Base-by-base conservation (phyloP, 768 basidiomycete genomes). In the Mycena maculata region DNA sequence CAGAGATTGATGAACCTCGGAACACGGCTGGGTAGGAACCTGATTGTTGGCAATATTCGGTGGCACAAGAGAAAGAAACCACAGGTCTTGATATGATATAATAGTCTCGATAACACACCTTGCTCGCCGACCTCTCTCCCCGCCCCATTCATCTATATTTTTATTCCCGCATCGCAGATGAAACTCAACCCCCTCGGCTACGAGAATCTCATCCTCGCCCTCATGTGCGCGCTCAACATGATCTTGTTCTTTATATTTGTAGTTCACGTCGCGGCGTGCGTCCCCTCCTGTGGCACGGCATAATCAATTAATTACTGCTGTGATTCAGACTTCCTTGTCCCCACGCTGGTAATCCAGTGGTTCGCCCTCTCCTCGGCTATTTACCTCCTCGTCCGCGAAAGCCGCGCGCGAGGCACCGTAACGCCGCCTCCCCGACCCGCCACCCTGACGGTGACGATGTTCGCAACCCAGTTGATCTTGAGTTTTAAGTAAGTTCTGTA, bases 371-470 rank as follows among this genome's bases (percentile, higher is more conserved):
- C 63, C 8, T 13, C 54, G 1, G 41, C 3, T 15, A 11, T 58
- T 6, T 60, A 68, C 41, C 56, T 68, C 23, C 30, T 68, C 16
- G 61, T 56, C 36, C 63, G 57, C 27, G 55, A 49, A 25, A 56
- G 65, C 36, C 45, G 60, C n/a, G 6, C 20, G 4, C 59, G 39
- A 10, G 27, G 57, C 9, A 31, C 49, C 7, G 57, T 49, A n/a
- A n/a, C n/a, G n/a, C n/a, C n/a, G n/a, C n/a, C n/a, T n/a, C n/a
- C n/a, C 28, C 50, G 8, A 45, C 44, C 31, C 27, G 52, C 23
- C 33, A 23, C 3, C 27, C 7, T 8, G 49, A n/a, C 56, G 13
- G 16, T 31, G 16, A 15, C 45, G 20, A 59, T 60, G 52, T 68
- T 68, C 36, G 33, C 16, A n/a, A 4, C 36, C 12, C 36, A 63